These are phyloP conservation scores for Pleurozium schreberi DNA, from an alignment of 225 moss, liverwort and hornwort genomes.

Conservation along the genomic window DNA sequence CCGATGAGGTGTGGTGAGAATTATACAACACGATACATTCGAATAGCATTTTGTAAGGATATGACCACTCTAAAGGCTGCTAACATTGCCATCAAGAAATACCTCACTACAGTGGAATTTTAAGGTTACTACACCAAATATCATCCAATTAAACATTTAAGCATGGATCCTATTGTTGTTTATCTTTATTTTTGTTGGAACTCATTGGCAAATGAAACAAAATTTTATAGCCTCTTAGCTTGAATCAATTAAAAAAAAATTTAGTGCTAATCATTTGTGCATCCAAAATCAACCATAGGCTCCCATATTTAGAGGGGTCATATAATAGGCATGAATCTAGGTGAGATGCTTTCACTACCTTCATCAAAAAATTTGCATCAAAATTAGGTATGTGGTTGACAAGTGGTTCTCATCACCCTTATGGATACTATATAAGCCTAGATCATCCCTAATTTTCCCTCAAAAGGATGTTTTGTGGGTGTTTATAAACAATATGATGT, in stretches of 20 bases:
- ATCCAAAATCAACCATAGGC: neutral
- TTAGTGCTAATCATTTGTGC: neutral
- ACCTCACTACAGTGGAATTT: neutral
- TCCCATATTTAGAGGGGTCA: too few relatives aligned
- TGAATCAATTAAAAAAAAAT: too few relatives aligned
- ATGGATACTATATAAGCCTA: neutral
- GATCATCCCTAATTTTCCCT: neutral
- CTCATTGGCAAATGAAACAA: neutral
- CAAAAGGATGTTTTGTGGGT: neutral
- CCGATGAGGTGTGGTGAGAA: neutral
- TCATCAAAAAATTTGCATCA: neutral
- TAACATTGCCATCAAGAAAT: conserved; percentile 23
- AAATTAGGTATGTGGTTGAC: neutral
- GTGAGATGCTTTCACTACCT: neutral
- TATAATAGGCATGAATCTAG: neutral
- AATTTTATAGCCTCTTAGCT: too few relatives aligned
- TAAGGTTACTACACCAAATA: neutral
- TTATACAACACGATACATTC: conserved; percentile 37
- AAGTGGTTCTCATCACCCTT: neutral
- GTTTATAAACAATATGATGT: neutral
- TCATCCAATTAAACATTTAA: neutral
- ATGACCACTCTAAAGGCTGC: conserved; percentile 58
- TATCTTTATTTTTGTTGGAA: neutral
- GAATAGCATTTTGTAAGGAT: conserved; percentile 82
- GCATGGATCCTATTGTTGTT: neutral